A percentile compares a stretch with the other conserved stretches of the same genome.
Conservation (phyloP, 179 eudicot genomes). For the Actinidia arguta region DNA sequence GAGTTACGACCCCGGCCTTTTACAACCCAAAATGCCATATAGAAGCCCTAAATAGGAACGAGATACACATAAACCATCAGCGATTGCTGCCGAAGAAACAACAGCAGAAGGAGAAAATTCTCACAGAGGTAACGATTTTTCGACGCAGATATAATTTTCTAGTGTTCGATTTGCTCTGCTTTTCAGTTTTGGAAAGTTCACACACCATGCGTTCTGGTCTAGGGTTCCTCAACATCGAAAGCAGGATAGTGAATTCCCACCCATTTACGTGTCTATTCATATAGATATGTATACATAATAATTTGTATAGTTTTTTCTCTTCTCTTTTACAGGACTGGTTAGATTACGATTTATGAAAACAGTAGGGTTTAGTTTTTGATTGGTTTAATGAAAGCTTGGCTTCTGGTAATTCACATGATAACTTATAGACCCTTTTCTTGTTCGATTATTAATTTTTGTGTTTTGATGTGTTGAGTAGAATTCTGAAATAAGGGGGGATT, state of each 20-base stretch:
- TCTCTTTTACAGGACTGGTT: not conserved
- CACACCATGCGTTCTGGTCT: not conserved
- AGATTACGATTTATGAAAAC: not conserved
- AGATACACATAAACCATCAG: not conserved
- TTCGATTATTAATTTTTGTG: not conserved
- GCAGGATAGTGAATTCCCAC: not conserved
- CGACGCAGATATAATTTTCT: not conserved
- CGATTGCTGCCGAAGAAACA: not conserved
- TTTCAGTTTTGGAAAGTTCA: too few relatives aligned
- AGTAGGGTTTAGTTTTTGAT: not conserved
- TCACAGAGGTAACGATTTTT: not conserved
- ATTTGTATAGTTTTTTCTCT: too few relatives aligned
- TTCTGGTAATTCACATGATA: not conserved
- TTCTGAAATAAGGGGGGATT: not conserved
- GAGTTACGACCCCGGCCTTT: too few relatives aligned
- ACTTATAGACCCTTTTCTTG: too few relatives aligned
- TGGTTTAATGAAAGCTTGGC: not conserved
- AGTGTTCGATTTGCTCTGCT: too few relatives aligned
- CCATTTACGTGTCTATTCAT: too few relatives aligned
- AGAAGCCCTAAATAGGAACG: not conserved
- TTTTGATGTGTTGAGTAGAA: not conserved
- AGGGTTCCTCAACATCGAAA: not conserved
- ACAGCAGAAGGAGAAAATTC: not conserved
- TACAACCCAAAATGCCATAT: too few relatives aligned
- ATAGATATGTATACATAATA: too few relatives aligned